phyloP scores from a whole-genome alignment of 2,329 filamentous ascomycete species.

The Diaporthe capsici region DNA sequence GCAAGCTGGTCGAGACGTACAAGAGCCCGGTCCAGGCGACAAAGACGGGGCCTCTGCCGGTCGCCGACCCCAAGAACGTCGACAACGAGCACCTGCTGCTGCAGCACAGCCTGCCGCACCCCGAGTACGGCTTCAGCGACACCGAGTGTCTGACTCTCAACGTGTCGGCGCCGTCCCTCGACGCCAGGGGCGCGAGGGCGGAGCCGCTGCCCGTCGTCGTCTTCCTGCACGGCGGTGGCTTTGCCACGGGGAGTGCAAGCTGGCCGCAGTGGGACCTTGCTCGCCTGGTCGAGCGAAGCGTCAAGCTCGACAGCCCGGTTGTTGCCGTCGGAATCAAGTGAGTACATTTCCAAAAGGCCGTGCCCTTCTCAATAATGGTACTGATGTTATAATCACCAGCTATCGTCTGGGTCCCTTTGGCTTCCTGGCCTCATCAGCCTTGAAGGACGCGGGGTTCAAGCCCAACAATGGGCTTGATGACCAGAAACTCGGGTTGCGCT shows the following conservation, averaged over 20 bases:
- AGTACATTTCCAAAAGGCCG: constrained; percentile 14
- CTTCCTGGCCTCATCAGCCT: constrained; percentile 63
- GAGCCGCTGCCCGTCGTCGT: constrained; percentile 63
- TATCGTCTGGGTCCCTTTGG: constrained; percentile 62
- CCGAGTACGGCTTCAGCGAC: constrained; percentile 58
- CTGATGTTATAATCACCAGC: constrained; percentile 45
- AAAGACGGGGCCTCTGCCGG: constrained; percentile 55
- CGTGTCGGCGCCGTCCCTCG: constrained; percentile 59
- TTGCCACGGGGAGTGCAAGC: constrained; percentile 62
- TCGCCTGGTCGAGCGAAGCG: constrained; percentile 60
- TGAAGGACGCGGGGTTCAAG: constrained; percentile 59
- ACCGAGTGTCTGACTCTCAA: constrained; percentile 66
- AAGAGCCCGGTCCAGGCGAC: constrained; percentile 49
- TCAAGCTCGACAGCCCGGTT: constrained; percentile 58
- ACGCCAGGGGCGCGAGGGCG: constrained; percentile 10
- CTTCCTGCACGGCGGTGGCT: constrained; percentile 68
- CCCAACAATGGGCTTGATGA: constrained; percentile 61
- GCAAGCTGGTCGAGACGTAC: constrained; percentile 37
- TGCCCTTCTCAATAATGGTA: too few relatives aligned
- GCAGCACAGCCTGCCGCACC: constrained; percentile 60
- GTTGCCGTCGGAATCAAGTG: constrained; percentile 62
- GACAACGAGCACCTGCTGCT: constrained; percentile 63
- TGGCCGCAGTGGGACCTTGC: constrained; percentile 66
- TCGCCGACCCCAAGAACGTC: constrained; percentile 56
- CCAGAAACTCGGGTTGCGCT: constrained; percentile 51